A percentile compares a stretch with the other conserved stretches of the same genome.
Conservation (phyloP, 148 eudicot genomes). For the Nepenthes gracilis region DNA sequence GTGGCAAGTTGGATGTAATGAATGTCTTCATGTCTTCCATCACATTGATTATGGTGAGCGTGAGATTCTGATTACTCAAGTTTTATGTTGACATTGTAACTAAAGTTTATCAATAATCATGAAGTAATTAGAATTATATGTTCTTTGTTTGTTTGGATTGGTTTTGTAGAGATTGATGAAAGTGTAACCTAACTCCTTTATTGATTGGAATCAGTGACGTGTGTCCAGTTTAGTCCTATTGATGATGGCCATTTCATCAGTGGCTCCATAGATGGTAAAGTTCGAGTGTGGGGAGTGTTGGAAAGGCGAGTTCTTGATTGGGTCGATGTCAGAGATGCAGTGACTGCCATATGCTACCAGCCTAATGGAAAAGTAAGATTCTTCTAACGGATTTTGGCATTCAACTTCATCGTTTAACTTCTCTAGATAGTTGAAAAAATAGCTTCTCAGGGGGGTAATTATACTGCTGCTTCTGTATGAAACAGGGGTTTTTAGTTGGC, state of each 20-base stretch:
- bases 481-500: conserved; percentile 64
- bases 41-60: conserved; percentile 66
- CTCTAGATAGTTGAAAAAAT: background rate
- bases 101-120: background rate
- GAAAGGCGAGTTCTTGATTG: conserved; percentile 64
- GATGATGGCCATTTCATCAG: conserved; percentile 65
- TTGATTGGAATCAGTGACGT: conserved; percentile 49
- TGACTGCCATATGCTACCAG: conserved; percentile 67
- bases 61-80: background rate
- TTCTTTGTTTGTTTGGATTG: background rate
- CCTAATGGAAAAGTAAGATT: conserved; percentile 64
- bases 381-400: too few species aligned
- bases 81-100: background rate
- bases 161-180: background rate
- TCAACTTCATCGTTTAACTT: too few species aligned
- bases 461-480: conserved; percentile 4
- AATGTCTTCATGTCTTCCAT: conserved; percentile 48
- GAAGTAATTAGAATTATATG: background rate
- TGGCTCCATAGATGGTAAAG: conserved; percentile 88
- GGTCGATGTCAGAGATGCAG: conserved; percentile 55
- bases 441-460: conserved; percentile 1
- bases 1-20: conserved; percentile 60
- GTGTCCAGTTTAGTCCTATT: conserved; percentile 67
- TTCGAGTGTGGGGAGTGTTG: conserved; percentile 61
- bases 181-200: background rate